Percentiles rank a stretch among this genome's conserved stretches.
These are phyloP conservation scores for Ophidiomyces ophidiicola DNA, from an alignment of 2,329 filamentous ascomycete species.

Conservation along the genomic window DNA sequence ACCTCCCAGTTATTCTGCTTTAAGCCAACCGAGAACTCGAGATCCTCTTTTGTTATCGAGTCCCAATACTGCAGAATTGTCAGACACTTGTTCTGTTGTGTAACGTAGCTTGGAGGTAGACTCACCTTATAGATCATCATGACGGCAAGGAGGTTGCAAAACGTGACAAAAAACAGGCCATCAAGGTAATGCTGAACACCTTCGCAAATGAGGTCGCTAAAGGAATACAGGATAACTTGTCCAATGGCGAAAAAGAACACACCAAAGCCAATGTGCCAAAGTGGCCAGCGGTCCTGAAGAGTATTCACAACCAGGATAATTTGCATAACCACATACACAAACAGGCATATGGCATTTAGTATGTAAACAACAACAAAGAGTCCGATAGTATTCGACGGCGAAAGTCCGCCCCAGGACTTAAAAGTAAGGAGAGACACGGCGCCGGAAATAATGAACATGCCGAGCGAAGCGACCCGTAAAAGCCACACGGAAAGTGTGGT, in stretches of 20 bases:
- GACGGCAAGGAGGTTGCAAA: conserved; percentile 83
- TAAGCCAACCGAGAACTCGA: conserved; percentile 93
- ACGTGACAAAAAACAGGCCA: conserved; percentile 84
- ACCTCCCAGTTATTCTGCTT: conserved; percentile 98
- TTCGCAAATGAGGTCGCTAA: conserved; percentile 74
- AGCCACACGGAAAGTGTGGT: conserved; percentile 91
- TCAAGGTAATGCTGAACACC: conserved; percentile 84
- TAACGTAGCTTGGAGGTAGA: conserved; percentile 5
- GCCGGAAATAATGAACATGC: conserved; percentile 76
- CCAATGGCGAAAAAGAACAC: conserved; percentile 83
- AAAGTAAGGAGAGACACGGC: conserved; percentile 84
- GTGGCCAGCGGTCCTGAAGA: conserved; percentile 85
- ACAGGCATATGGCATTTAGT: conserved; percentile 73
- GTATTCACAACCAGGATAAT: conserved; percentile 79
- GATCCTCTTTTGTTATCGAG: conserved; percentile 93
- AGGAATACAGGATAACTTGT: conserved; percentile 84
- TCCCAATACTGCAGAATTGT: conserved; percentile 74
- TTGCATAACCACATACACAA: conserved; percentile 79
- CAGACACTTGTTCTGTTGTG: conserved; percentile 19
- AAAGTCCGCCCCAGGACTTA: conserved; percentile 76
- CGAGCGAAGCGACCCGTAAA: conserved; percentile 61
- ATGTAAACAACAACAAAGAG: conserved; percentile 88
- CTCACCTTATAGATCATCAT: conserved; percentile 99
- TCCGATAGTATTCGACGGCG: conserved; percentile 73
- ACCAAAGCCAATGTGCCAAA: conserved; percentile 83